Base-by-base conservation (phyloP, 352 stramenopile species). In the Globisporangium nagaii region DNA sequence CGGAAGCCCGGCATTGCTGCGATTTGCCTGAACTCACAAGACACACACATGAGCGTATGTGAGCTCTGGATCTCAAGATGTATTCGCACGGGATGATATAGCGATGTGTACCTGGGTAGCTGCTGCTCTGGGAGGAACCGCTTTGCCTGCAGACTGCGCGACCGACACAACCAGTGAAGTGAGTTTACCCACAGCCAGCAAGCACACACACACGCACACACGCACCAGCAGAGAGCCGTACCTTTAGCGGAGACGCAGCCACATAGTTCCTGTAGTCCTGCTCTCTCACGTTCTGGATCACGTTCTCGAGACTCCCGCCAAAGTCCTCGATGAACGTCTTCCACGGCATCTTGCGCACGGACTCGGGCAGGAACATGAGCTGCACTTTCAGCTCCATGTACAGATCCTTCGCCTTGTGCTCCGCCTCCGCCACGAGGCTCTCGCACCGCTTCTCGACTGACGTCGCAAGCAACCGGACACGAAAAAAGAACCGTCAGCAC, bases 301-400 rank as follows among this genome's bases (percentile, higher is more conserved):
- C 79, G 56, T 85, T 88, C 49, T 82, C 66, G 25, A 92, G 64
- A 53, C 79, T 78, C 37, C 82, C 82, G 35, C 73, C 76, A 62
- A 85, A 90, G 58, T 90, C 77, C n/a, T 82, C 73, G 37, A 79
- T 84, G 57, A 92, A 89, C 36, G 73, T 88, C 59, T 84, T 86
- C 79, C 79, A 90, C 13, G 78, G 68, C 79, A 92, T 89, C 53
- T 73, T 66, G 24, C 77, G 79, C 60, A 92, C 79, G 5, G 76
- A 68, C 47, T 88, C 72, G 19, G 82, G 82, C 15, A 92, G 55
- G 31, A 71, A 87, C 53, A 90, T 70, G 64, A 92, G 67, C 68
- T 92, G 77, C 62, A 92, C 72, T 32, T 88, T 86, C 30, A 92
- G 69, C 54, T 90, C 79, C 70, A 86, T 80, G 52, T 75, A 61